A percentile compares a stretch with the other conserved stretches of the same genome.
These are phyloP conservation scores for Eucalyptus decipiens DNA, from an alignment of 345 rosid species.

Conservation along the genomic window DNA sequence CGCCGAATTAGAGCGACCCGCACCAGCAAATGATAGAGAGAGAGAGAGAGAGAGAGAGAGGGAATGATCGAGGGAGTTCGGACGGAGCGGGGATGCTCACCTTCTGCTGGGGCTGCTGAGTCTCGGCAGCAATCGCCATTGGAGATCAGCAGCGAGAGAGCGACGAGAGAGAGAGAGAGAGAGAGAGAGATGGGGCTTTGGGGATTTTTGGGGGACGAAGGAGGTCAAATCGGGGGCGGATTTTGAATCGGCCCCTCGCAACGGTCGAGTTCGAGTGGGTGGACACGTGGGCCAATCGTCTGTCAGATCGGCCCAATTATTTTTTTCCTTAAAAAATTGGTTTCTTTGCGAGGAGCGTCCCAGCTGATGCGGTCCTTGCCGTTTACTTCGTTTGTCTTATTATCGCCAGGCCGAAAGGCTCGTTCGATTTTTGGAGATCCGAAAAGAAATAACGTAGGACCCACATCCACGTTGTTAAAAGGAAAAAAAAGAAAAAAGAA, in stretches of 20 bases:
- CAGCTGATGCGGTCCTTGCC: not conserved
- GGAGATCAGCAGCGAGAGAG: not conserved
- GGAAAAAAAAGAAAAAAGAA: no score
- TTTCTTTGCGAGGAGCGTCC: conserved; percentile 18
- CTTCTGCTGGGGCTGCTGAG: conserved; percentile 43
- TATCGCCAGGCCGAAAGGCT: not conserved
- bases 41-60: no score
- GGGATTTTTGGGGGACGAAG: not conserved
- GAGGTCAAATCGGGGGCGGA: not conserved
- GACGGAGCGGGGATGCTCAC: conserved; percentile 2
- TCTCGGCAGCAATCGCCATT: conserved; percentile 69
- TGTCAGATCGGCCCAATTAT: not conserved
- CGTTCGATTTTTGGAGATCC: not conserved
- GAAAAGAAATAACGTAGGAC: not conserved
- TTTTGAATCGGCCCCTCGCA: conserved; percentile 2
- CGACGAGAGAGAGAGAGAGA: not conserved
- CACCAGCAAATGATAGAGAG: not conserved
- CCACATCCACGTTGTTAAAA: not conserved
- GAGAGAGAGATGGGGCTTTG: not conserved
- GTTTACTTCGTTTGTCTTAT: not conserved
- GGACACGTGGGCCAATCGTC: conserved; percentile 36
- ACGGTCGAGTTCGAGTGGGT: conserved; percentile 45
- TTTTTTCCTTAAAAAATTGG: not conserved
- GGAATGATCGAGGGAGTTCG: not conserved
- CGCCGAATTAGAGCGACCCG: not conserved